phyloP scores from a whole-genome alignment of 177 flowering plant species.

The Vitis hybrid region DNA sequence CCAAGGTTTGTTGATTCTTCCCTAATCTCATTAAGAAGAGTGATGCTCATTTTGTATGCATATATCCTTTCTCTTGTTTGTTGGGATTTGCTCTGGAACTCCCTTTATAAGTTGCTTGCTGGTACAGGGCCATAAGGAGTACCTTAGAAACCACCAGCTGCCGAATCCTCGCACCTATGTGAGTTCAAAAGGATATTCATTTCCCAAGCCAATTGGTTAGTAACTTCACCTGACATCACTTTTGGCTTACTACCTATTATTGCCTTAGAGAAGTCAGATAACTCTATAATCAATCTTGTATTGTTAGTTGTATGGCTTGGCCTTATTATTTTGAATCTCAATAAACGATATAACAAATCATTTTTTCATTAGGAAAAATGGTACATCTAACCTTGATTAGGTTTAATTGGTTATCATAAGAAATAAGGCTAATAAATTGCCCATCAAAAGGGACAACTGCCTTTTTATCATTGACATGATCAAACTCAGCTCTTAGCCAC shows the following conservation, averaged over 20 bases:
- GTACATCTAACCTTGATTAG: too few species aligned
- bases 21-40: too few species aligned
- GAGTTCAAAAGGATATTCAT: constrained; percentile 64
- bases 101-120: neutral
- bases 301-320: neutral
- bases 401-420: too few species aligned
- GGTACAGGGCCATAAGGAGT: constrained; percentile 70
- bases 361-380: too few species aligned
- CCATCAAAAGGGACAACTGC: too few species aligned
- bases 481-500: too few species aligned
- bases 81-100: neutral
- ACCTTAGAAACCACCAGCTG: constrained; percentile 68
- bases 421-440: too few species aligned
- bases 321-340: too few species aligned
- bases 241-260: neutral
- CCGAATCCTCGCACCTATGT: constrained; percentile 90
- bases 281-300: neutral
- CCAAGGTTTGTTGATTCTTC: constrained; percentile 63
- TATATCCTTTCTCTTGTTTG: too few species aligned
- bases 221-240: neutral
- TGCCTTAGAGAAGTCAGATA: neutral
- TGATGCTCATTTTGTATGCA: neutral
- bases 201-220: constrained; percentile 83
- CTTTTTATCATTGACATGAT: too few species aligned
- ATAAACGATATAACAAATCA: too few species aligned